phyloP scores from a whole-genome alignment of 1,284 basidiomycete genomes.

The Cryptococcus jaspeensis region DNA sequence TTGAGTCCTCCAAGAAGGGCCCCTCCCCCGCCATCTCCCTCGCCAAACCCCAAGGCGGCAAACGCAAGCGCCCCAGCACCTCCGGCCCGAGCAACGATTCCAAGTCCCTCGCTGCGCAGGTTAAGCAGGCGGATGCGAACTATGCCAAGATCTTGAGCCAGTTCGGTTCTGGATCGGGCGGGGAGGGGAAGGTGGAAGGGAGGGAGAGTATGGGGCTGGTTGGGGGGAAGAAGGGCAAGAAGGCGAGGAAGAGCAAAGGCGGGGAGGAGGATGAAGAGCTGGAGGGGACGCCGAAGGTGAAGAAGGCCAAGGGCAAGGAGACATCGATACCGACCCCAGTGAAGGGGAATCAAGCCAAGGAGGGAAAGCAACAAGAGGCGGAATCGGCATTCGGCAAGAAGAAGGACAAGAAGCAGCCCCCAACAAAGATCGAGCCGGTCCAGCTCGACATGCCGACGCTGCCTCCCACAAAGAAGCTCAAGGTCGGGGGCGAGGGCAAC shows the following conservation, averaged over 20 bases:
- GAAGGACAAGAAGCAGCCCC: background rate
- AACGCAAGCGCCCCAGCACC: constrained; percentile 62
- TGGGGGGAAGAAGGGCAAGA: constrained; percentile 5
- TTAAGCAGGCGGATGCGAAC: constrained; percentile 60
- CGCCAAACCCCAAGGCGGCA: constrained; percentile 44
- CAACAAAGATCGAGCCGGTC: constrained; percentile 13
- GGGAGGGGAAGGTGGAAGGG: constrained; percentile 24
- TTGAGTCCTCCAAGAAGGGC: constrained; percentile 28
- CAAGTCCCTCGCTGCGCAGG: constrained; percentile 48
- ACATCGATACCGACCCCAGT: background rate
- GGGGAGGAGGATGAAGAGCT: constrained; percentile 2
- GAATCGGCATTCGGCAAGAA: background rate
- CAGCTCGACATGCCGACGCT: constrained; percentile 29
- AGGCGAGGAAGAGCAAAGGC: background rate
- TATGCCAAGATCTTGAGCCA: constrained; percentile 73
- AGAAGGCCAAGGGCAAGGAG: constrained; percentile 5
- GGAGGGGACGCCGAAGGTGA: background rate
- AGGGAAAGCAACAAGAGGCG: background rate
- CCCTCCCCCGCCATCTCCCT: constrained; percentile 7
- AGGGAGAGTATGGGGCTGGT: constrained; percentile 15
- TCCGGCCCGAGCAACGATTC: constrained; percentile 25
- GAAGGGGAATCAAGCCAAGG: background rate
- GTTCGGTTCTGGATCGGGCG: constrained; percentile 52
- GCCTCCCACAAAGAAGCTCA: constrained; percentile 9
- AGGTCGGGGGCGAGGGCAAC: constrained; percentile 31